These are phyloP conservation scores for Boletellus deceptivus DNA, from an alignment of 1,284 basidiomycete species.

Conservation along the genomic window DNA sequence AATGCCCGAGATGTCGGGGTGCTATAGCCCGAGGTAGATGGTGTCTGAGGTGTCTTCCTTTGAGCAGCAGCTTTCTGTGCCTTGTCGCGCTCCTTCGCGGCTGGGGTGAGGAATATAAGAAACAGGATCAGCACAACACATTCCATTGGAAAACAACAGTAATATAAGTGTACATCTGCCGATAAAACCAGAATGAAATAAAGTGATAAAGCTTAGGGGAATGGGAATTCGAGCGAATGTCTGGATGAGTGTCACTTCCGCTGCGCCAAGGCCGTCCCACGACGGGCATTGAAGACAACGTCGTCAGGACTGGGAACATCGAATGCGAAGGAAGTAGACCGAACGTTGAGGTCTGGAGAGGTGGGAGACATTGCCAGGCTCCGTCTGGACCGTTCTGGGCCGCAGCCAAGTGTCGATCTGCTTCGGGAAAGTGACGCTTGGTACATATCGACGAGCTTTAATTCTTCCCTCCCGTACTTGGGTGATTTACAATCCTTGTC, in stretches of 20 bases:
- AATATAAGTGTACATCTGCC: slow-evolving; percentile 40
- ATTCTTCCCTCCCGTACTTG: slow-evolving; percentile 36
- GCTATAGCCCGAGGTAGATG: slow-evolving; percentile 31
- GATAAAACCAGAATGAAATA: slow-evolving; percentile 31
- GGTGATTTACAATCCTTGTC: slow-evolving; percentile 23
- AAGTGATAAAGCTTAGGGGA: slow-evolving; percentile 20
- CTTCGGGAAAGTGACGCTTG: slow-evolving; percentile 32
- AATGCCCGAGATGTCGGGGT: slow-evolving; percentile 43
- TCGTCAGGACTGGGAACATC: slow-evolving; percentile 88
- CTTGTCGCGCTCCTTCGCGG: slow-evolving; percentile 74
- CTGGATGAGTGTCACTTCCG: slow-evolving; percentile 33
- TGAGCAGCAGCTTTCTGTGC: slow-evolving; percentile 54
- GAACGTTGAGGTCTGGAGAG: slow-evolving; percentile 27
- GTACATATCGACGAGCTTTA: slow-evolving; percentile 29
- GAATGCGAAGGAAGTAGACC: slow-evolving; percentile 57
- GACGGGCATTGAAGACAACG: slow-evolving; percentile 73
- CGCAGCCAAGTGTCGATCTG: slow-evolving; percentile 27
- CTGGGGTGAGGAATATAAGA: slow-evolving; percentile 47
- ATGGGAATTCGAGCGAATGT: slow-evolving; percentile 23
- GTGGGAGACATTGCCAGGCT: slow-evolving; percentile 7
- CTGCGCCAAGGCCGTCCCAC: slow-evolving; percentile 62
- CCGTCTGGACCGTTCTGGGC: slow-evolving; percentile 11
- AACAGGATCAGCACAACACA: slow-evolving; percentile 40
- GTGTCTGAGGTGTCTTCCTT: slow-evolving; percentile 40
- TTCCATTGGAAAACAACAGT: slow-evolving; percentile 38